These are phyloP conservation scores for Coniosporium tulheliwenetii DNA, from an alignment of 2,329 filamentous ascomycete genomes.

Conservation along the genomic window DNA sequence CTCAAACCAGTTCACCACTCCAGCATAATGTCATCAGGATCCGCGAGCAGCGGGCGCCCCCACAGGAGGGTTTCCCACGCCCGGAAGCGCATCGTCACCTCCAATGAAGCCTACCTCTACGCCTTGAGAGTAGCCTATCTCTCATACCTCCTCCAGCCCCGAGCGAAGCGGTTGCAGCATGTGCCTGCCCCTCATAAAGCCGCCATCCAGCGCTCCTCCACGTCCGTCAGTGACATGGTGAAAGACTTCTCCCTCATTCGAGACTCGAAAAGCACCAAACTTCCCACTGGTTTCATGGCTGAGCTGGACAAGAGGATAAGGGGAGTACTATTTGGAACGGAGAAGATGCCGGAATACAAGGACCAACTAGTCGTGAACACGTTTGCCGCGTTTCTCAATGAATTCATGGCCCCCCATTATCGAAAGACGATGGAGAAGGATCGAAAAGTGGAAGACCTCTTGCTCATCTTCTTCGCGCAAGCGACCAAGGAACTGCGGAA, in stretches of 20 bases:
- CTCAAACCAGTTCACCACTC: too few species aligned
- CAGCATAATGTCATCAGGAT: too few species aligned
- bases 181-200: conserved; percentile 44
- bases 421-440: conserved; percentile 89
- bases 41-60: too few species aligned
- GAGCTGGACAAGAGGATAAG: conserved; percentile 65
- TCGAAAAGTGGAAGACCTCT: conserved; percentile 75
- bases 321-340: conserved; percentile 64
- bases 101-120: conserved; percentile 79
- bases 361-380: conserved; percentile 85
- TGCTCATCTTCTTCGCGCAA: conserved; percentile 91
- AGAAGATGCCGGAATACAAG: conserved; percentile 74
- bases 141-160: conserved; percentile 81
- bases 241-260: conserved; percentile 64
- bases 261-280: conserved; percentile 53
- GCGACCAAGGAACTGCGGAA: conserved; percentile 83
- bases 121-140: conserved; percentile 84
- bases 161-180: conserved; percentile 79
- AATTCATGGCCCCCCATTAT: conserved; percentile 77
- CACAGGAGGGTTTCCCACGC: neutral
- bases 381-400: conserved; percentile 87
- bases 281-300: conserved; percentile 56
- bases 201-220: conserved; percentile 49
- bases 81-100: conserved; percentile 20
- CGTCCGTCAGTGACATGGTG: conserved; percentile 64